Conservation (phyloP, 1,284 basidiomycete genomes). For the Trametes versicolor region DNA sequence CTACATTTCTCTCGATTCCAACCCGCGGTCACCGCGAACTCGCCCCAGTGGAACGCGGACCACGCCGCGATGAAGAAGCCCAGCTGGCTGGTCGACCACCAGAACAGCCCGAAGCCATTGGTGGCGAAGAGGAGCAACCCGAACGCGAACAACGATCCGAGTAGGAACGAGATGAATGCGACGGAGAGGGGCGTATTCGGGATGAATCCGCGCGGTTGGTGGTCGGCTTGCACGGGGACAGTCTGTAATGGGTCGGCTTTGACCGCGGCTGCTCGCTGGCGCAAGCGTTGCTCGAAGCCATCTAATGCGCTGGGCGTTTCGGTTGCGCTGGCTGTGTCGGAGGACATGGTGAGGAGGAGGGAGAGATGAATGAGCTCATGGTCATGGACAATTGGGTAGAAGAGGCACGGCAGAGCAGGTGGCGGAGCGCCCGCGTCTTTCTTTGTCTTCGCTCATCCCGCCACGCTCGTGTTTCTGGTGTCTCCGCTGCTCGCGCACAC, state of each 20-base stretch:
- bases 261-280: constrained; percentile 48
- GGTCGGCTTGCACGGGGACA: constrained; percentile 50
- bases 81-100: constrained; percentile 81
- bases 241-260: constrained; percentile 62
- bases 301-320: constrained; percentile 37
- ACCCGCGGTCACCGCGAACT: constrained; percentile 95
- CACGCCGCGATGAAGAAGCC: constrained; percentile 86
- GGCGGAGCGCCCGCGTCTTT: constrained; percentile 16
- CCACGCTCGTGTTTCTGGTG: neutral
- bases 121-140: constrained; percentile 59
- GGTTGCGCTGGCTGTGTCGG: neutral
- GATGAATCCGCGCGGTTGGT: constrained; percentile 64
- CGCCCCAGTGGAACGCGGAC: constrained; percentile 92
- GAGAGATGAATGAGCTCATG: constrained; percentile 17
- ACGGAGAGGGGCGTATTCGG: constrained; percentile 87
- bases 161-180: constrained; percentile 77
- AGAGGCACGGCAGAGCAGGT: constrained; percentile 16
- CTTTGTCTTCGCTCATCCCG: constrained; percentile 18
- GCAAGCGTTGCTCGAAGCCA: constrained; percentile 57
- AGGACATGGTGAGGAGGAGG: constrained; percentile 25
- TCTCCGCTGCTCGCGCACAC: neutral
- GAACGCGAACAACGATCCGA: constrained; percentile 71
- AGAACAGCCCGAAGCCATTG: constrained; percentile 56
- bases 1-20: constrained; percentile 95
- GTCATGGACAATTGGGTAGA: constrained; percentile 28